These are phyloP conservation scores for Cordia subcordata DNA, from an alignment of 257 asterid genomes.

Conservation along the genomic window DNA sequence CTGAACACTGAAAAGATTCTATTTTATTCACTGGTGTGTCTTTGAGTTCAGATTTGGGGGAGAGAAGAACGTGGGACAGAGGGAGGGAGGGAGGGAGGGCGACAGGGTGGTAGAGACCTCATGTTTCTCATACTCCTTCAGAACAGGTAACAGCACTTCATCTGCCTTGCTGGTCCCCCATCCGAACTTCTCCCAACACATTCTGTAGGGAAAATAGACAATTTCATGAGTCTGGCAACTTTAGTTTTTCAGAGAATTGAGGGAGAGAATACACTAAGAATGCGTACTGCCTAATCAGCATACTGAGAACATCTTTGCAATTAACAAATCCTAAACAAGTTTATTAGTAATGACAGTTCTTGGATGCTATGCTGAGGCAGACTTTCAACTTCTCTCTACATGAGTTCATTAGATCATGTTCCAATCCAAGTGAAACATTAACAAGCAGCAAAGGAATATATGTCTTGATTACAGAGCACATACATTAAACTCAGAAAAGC, in stretches of 20 bases:
- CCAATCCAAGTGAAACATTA: no score
- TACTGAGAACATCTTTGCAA: no score
- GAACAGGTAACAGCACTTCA: constrained; percentile 78
- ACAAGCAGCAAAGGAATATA: no score
- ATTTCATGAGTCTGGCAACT: background rate
- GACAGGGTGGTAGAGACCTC: no score
- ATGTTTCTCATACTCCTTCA: constrained; percentile 82
- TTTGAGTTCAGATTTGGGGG: background rate
- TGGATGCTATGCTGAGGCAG: no score
- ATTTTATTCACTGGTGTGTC: no score
- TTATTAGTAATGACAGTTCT: no score
- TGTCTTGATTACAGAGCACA: background rate
- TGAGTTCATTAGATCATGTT: no score
- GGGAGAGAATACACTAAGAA: background rate
- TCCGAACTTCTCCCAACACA: constrained; percentile 92
- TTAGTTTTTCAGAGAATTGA: background rate
- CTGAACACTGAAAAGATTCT: no score
- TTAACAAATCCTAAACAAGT: no score
- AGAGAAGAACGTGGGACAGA: background rate
- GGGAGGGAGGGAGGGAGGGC: constrained; percentile 15
- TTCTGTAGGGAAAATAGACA: constrained; percentile 34
- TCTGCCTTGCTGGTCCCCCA: constrained; percentile 81
- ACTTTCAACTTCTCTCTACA: no score
- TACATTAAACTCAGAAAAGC: background rate
- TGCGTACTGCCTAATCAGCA: no score